Evolutionary conservation across 2,329 filamentous ascomycete species (phyloP).

Genomic region (Aspergillus calidoustus): DNA sequence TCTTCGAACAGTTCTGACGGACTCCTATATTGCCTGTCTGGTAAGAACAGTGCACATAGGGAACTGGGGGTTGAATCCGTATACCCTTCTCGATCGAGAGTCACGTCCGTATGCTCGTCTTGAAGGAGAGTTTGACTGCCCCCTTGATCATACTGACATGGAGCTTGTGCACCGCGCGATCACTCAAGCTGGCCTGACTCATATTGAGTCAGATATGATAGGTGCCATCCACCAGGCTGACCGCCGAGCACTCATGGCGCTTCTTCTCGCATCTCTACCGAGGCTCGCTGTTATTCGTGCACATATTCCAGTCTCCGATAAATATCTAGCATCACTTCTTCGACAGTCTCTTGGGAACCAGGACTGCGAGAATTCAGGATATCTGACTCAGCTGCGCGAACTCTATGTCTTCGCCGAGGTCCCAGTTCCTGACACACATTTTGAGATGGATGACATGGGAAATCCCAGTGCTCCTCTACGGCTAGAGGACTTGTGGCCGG

Average conservation of each 20-base stretch:
- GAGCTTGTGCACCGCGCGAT: conserved; percentile 5
- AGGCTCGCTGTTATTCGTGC: not conserved
- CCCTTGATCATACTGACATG: not conserved
- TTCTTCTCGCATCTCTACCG: not conserved
- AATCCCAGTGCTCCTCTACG: not conserved
- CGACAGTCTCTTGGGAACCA: not conserved
- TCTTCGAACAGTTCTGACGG: not conserved
- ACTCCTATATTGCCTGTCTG: not conserved
- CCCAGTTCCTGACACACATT: not conserved
- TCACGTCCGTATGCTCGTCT: not conserved
- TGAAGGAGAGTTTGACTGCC: not conserved
- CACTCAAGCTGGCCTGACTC: not conserved
- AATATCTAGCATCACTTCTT: not conserved
- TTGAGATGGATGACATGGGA: not conserved
- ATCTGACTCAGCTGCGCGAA: not conserved
- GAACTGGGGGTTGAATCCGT: conserved; percentile 10
- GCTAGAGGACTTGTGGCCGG: not conserved
- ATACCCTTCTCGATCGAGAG: not conserved
- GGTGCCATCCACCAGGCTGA: not conserved
- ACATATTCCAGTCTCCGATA: not conserved
- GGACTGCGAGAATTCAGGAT: not conserved
- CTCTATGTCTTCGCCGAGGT: not conserved
- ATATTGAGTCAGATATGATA: not conserved
- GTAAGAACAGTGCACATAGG: conserved; percentile 14
- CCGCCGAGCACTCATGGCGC: not conserved